Conservation (phyloP, 2,329 filamentous ascomycete species). For the Colletotrichum phormii region DNA sequence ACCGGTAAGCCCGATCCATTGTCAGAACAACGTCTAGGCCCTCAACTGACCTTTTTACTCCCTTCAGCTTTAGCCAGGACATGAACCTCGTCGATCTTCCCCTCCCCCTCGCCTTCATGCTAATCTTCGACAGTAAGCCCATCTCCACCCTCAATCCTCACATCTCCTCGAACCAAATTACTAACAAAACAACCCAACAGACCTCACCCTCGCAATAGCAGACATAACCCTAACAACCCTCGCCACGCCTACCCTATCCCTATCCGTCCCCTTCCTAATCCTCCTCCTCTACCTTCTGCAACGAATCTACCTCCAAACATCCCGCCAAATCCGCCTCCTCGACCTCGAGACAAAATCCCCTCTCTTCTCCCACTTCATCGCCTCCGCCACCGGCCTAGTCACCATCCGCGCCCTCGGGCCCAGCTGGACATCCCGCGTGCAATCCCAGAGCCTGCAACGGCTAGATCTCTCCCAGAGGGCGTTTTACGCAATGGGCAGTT, state of each 20-base stretch:
- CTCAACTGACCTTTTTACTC: neutral
- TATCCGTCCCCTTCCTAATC: conserved; percentile 52
- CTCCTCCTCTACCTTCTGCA: conserved; percentile 46
- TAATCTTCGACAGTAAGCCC: conserved; percentile 24
- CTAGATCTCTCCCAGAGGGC: conserved; percentile 67
- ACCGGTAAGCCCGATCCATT: conserved; percentile 27
- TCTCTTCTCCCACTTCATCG: conserved; percentile 53
- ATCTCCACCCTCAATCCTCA: too few relatives aligned
- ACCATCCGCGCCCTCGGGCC: conserved; percentile 65
- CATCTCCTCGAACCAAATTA: neutral
- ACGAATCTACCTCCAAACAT: conserved; percentile 54
- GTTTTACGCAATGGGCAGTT: conserved; percentile 66
- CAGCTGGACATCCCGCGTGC: conserved; percentile 55
- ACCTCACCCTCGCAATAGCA: conserved; percentile 44
- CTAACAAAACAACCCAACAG: neutral
- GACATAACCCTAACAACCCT: conserved; percentile 59
- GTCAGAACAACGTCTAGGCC: rapidly evolving
- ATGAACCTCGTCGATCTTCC: conserved; percentile 42
- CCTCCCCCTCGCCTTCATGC: conserved; percentile 41
- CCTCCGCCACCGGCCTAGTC: conserved; percentile 58
- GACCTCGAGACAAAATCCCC: conserved; percentile 57
- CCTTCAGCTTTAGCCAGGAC: conserved; percentile 42
- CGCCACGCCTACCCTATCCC: conserved; percentile 56
- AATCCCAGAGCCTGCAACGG: conserved; percentile 57
- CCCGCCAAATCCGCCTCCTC: conserved; percentile 54